phyloP scores from a whole-genome alignment of 768 basidiomycete species.

The Infundibulicybe gibba region DNA sequence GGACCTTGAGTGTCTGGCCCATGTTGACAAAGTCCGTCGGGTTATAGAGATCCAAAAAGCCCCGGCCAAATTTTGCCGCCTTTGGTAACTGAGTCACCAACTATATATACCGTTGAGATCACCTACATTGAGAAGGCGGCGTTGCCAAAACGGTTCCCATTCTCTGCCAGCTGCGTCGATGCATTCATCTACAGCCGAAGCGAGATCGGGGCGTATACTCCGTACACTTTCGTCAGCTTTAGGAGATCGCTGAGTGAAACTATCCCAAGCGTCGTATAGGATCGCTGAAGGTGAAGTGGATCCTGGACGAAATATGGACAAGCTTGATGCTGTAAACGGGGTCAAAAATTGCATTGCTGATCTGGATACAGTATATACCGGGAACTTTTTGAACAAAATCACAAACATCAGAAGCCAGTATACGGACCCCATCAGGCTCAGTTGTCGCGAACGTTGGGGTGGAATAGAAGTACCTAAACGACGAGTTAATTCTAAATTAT shows the following conservation, averaged over 20 bases:
- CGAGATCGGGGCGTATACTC: conserved; percentile 82
- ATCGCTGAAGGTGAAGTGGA: conserved; percentile 91
- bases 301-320: conserved; percentile 88
- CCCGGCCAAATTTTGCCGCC: conserved; percentile 97
- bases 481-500: conserved; percentile 7
- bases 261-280: conserved; percentile 79
- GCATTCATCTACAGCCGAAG: conserved; percentile 84
- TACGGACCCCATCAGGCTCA: conserved; percentile 88
- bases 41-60: conserved; percentile 90
- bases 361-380: conserved; percentile 34
- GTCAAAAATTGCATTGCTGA: background rate
- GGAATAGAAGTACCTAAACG: conserved; percentile 72
- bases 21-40: conserved; percentile 90
- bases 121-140: conserved; percentile 75
- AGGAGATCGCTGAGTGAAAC: conserved; percentile 68
- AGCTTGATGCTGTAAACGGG: conserved; percentile 55
- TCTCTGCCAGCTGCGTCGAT: conserved; percentile 93
- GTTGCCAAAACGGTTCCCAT: conserved; percentile 90
- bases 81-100: conserved; percentile 21
- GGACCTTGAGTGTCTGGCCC: conserved; percentile 89
- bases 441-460: conserved; percentile 77
- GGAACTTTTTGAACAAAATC: conserved; percentile 96
- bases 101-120: conserved; percentile 2
- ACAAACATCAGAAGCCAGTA: conserved; percentile 73
- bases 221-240: conserved; percentile 93